These are phyloP conservation scores for Botrytis hyacinthi DNA, from an alignment of 2,329 filamentous ascomycete species.

Conservation along the genomic window DNA sequence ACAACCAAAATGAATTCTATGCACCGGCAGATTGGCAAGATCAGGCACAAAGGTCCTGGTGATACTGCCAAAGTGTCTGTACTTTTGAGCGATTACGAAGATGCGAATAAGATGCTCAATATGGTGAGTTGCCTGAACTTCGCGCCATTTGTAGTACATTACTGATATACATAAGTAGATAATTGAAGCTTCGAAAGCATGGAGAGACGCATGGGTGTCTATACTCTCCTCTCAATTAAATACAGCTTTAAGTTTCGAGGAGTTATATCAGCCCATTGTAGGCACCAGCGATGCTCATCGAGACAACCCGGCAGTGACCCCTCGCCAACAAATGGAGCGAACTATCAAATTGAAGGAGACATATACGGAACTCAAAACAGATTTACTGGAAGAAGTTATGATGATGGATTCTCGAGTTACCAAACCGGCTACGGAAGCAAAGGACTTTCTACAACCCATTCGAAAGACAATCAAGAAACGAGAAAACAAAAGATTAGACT, in stretches of 20 bases:
- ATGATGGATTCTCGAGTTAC: slow-evolving; percentile 70
- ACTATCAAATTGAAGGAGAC: slow-evolving; percentile 63
- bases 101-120: slow-evolving; percentile 71
- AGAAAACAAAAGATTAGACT: slow-evolving; percentile 79
- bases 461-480: slow-evolving; percentile 83
- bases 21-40: slow-evolving; percentile 71
- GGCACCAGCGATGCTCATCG: slow-evolving; percentile 59
- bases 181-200: slow-evolving; percentile 70
- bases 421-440: slow-evolving; percentile 66
- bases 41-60: slow-evolving; percentile 64
- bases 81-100: slow-evolving; percentile 75
- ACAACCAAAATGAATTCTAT: slow-evolving; percentile 62
- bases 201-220: slow-evolving; percentile 75
- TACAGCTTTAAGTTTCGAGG: slow-evolving; percentile 65
- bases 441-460: slow-evolving; percentile 66
- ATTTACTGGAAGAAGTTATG: slow-evolving; percentile 68
- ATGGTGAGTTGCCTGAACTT: slow-evolving; percentile 52
- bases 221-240: slow-evolving; percentile 68
- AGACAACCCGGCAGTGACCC: slow-evolving; percentile 58
- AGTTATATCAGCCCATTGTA: slow-evolving; percentile 73
- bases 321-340: slow-evolving; percentile 60
- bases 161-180: slow-evolving; percentile 51
- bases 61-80: slow-evolving; percentile 75
- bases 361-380: slow-evolving; percentile 68
- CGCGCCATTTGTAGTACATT: neutral